A percentile compares a stretch with the other conserved stretches of the same genome.
Evolutionary conservation across 257 asterid genomes (phyloP).

Genomic region (Solanum chaucha): DNA sequence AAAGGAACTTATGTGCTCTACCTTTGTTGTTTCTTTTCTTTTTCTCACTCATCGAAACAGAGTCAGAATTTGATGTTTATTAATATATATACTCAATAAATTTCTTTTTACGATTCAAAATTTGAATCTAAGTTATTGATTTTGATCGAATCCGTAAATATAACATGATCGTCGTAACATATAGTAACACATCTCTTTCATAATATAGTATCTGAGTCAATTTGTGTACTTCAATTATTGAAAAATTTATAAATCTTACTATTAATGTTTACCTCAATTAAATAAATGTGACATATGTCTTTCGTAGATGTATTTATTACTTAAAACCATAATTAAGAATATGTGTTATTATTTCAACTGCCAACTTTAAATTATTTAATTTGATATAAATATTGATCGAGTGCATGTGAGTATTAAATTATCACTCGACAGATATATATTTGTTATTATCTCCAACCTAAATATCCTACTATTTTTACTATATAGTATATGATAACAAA

Average conservation of each 20-base stretch:
- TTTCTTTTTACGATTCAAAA: too few relatives aligned
- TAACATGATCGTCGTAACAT: too few relatives aligned
- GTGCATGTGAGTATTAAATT: not conserved
- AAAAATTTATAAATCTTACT: not conserved
- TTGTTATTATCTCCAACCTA: too few relatives aligned
- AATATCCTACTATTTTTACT: too few relatives aligned
- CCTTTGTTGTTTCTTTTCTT: not conserved
- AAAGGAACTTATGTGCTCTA: not conserved
- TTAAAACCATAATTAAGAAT: not conserved
- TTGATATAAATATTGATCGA: not conserved
- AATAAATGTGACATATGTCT: not conserved
- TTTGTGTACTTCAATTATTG: not conserved
- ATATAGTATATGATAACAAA: not conserved
- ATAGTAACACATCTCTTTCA: not conserved
- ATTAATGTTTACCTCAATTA: not conserved
- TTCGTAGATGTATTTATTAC: not conserved
- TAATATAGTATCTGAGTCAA: too few relatives aligned
- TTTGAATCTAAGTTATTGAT: not conserved
- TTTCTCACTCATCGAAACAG: not conserved
- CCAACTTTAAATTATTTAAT: not conserved
- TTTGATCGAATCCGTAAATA: fast-evolving
- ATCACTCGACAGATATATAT: not conserved
- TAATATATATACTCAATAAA: too few relatives aligned
- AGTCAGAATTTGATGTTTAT: too few relatives aligned
- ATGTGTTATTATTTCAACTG: not conserved